These are phyloP conservation scores for Exutisphaerella laricina DNA, from an alignment of 2,329 filamentous ascomycete genomes.

Conservation along the genomic window DNA sequence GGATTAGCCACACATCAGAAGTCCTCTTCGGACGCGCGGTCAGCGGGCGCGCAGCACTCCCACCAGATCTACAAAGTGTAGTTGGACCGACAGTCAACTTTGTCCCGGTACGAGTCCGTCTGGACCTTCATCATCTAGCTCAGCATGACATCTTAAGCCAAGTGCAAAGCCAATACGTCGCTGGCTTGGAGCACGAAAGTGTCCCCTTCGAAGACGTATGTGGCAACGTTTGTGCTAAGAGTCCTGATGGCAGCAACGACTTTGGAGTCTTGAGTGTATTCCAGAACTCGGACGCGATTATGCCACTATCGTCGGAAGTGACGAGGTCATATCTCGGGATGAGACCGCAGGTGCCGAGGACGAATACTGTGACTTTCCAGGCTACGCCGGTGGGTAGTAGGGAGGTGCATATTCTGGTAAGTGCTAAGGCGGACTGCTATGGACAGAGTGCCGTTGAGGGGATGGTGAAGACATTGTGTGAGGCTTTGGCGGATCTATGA, in stretches of 20 bases:
- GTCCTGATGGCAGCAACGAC: neutral
- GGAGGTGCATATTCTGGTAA: neutral
- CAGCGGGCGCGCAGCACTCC: neutral
- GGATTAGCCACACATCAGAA: neutral
- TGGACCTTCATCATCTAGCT: neutral
- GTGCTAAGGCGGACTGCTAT: neutral
- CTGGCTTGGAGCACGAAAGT: neutral
- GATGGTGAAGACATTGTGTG: neutral
- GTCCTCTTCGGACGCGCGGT: neutral
- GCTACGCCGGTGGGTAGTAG: neutral
- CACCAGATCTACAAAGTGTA: neutral
- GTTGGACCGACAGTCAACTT: neutral
- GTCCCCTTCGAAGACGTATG: neutral
- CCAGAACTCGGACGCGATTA: neutral
- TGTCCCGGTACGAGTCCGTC: neutral
- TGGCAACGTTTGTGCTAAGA: neutral
- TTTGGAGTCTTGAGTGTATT: neutral
- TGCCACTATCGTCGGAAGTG: neutral
- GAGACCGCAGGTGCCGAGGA: neutral
- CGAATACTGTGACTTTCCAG: neutral
- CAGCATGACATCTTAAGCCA: neutral
- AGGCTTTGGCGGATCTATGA: neutral
- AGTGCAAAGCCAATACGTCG: neutral
- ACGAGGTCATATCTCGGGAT: neutral
- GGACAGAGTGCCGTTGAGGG: neutral